These are phyloP conservation scores for Rhizophora mangle DNA, from an alignment of 345 rosid genomes.

Conservation along the genomic window DNA sequence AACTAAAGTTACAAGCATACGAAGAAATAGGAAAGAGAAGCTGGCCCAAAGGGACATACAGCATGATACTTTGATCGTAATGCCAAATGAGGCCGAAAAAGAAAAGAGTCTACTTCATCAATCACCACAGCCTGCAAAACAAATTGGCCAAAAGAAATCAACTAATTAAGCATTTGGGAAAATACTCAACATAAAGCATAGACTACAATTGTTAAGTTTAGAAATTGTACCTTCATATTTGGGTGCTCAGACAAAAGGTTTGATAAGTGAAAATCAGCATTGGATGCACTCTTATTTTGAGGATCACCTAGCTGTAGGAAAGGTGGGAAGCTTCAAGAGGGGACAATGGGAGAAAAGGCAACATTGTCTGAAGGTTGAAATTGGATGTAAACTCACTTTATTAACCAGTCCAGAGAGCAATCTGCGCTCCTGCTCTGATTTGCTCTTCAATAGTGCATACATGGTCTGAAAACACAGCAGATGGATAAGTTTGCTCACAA, in stretches of 20 bases:
- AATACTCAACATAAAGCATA: not conserved
- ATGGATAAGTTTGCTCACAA: not conserved
- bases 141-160: constrained; percentile 2
- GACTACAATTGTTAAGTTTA: not conserved
- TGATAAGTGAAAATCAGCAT: constrained; percentile 86
- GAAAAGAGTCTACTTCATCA: constrained; percentile 87
- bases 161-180: not conserved
- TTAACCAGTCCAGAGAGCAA: constrained; percentile 81
- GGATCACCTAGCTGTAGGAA: constrained; percentile 88
- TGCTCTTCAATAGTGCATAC: constrained; percentile 69
- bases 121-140: constrained; percentile 77
- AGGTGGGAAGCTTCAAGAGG: too few relatives aligned
- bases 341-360: not conserved
- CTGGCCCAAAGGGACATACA: constrained; percentile 40
- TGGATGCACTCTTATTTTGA: constrained; percentile 90
- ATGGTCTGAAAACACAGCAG: constrained; percentile 53
- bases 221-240: constrained; percentile 77
- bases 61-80: constrained; percentile 85
- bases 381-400: constrained; percentile 51
- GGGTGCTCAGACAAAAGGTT: constrained; percentile 93
- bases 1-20: too few relatives aligned
- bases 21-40: not conserved
- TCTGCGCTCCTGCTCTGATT: constrained; percentile 89
- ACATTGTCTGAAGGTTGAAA: constrained; percentile 4
- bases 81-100: constrained; percentile 87